Base-by-base conservation (phyloP, 2,329 filamentous ascomycete genomes). In the Phialemoniopsis sp. region DNA sequence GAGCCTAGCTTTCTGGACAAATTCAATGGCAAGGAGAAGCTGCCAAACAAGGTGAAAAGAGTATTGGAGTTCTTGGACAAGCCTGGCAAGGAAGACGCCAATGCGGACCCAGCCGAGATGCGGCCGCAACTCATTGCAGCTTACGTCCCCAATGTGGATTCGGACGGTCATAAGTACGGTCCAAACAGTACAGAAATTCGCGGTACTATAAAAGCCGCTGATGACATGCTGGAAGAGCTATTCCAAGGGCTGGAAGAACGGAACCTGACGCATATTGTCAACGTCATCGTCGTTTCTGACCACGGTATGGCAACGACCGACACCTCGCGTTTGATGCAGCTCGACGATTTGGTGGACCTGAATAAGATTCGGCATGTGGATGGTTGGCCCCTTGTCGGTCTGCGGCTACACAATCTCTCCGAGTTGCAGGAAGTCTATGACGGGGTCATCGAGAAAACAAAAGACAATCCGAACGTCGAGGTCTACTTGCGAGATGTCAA, bases 241-340 rank as follows among this genome's bases (percentile, higher is more conserved):
- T 85, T 97, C 54, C 60, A 70, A 2, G 90, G 90, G 0, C 70
- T 98, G 0, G 78, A 90, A 45, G 66, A 76, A 34, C 82, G 93
- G 36, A 96, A 97, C 57, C 66, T 98, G 37, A 95, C 89, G 1
- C 59, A 84, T 15, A 86, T 98, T 44, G 88, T 97, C 56, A 98
- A 98, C 49, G 76, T 98, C 8, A 82, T 98, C 28, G 76, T 98
- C n/a, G 91, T 98, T 3, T 96, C 89, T 1, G 93, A 98, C 58
- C 93, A 98, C 58, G 93, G 93, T 37, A 98, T 98, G 93, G 93
- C 93, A 2, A 95, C 89, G 0, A 97, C 93, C 0, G 87, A 90
- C 43, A 79, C 77, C 0, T 73, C 81, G 14, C 78, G 93, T 10
- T 69, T 97, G 34, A 76, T 97, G 18, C 93, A 97, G 62, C 71